Conservation (phyloP, 345 rosid genomes). For the Triadica sebifera region DNA sequence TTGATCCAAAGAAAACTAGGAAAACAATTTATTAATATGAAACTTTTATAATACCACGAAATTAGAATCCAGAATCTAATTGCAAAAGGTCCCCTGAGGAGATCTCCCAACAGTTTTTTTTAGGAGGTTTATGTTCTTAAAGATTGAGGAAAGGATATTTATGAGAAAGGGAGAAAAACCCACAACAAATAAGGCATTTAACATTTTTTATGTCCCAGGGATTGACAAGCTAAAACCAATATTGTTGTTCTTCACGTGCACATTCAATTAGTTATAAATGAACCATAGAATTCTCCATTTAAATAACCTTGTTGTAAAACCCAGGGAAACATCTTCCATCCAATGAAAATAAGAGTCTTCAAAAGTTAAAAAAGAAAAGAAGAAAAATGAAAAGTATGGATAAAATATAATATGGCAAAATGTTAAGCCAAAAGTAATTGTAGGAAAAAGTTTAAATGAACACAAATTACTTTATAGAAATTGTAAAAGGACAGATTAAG, state of each 20-base stretch:
- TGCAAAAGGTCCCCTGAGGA: no score
- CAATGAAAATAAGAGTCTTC: background rate
- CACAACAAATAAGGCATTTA: background rate
- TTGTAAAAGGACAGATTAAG: background rate
- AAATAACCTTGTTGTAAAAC: background rate
- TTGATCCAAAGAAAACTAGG: background rate
- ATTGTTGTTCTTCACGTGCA: background rate
- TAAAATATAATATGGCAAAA: background rate
- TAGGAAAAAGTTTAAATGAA: background rate
- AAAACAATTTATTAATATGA: background rate
- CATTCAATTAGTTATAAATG: background rate
- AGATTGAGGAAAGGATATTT: no score
- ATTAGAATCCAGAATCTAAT: no score
- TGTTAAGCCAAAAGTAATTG: background rate
- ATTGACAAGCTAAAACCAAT: background rate
- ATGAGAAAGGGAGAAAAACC: background rate
- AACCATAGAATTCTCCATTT: no score
- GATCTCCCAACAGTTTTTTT: no score
- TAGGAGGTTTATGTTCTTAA: no score
- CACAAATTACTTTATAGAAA: background rate
- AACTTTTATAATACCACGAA: no score
- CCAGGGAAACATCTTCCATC: background rate
- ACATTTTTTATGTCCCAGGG: background rate
- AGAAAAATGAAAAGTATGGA: background rate
- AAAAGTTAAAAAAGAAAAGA: background rate